phyloP scores from a whole-genome alignment of 805 yeast species.

The Lachancea quebecensis region DNA sequence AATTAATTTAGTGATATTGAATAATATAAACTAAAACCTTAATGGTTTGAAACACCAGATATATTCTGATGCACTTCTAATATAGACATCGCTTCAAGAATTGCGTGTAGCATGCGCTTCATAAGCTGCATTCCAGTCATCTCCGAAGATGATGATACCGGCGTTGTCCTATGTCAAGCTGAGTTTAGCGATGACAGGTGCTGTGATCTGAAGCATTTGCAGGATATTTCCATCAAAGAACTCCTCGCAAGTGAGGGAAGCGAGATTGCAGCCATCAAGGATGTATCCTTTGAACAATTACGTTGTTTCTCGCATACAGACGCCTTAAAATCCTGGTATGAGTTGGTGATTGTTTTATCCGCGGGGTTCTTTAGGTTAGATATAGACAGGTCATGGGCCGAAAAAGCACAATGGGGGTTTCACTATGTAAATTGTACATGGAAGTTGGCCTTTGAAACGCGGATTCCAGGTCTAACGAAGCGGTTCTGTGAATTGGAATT shows the following conservation, averaged over 20 bases:
- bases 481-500: constrained; percentile 20
- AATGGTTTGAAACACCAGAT: too few relatives aligned
- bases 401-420: constrained; percentile 17
- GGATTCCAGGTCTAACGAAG: constrained; percentile 14
- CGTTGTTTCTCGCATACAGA: constrained; percentile 9
- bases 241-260: constrained; percentile 24
- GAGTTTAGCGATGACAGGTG: constrained; percentile 1
- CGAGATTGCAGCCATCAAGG: constrained; percentile 10
- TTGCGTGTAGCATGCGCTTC: not conserved
- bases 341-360: constrained; percentile 16
- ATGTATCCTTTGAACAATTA: constrained; percentile 7
- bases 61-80: too few relatives aligned
- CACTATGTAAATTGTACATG: constrained; percentile 12
- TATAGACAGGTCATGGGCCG: constrained; percentile 1
- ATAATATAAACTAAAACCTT: too few relatives aligned
- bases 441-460: constrained; percentile 18
- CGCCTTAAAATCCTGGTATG: constrained; percentile 21
- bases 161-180: constrained; percentile 15
- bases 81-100: too few relatives aligned
- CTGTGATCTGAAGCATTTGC: constrained; percentile 7
- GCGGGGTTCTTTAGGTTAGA: constrained; percentile 12
- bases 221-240: constrained; percentile 6
- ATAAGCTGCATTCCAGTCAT: constrained; percentile 17
- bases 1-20: too few relatives aligned
- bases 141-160: constrained; percentile 4